These are phyloP conservation scores for Zostera marina DNA, from an alignment of 116 monocot genomes.

Conservation along the genomic window DNA sequence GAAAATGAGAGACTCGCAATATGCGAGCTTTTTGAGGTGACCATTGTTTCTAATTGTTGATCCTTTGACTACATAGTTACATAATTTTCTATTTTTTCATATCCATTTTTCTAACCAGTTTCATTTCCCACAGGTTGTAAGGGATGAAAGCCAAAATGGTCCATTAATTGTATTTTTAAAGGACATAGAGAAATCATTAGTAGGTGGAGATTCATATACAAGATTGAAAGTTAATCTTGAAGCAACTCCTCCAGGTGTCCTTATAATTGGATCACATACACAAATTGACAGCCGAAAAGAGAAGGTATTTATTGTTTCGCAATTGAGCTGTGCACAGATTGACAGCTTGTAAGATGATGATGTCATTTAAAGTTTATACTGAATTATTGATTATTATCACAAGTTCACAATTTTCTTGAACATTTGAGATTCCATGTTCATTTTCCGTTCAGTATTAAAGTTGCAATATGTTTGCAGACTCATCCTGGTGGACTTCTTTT, in stretches of 20 bases:
- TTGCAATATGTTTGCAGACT: conserved; percentile 38
- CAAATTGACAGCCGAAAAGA: conserved; percentile 80
- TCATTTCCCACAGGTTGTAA: conserved; percentile 27
- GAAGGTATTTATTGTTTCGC: conserved; percentile 32
- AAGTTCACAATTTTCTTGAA: background rate
- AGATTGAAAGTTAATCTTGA: conserved; percentile 45
- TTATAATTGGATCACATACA: conserved; percentile 68
- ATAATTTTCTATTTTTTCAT: background rate
- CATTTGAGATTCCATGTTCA: background rate
- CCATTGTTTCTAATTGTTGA: background rate
- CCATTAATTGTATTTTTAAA: conserved; percentile 54
- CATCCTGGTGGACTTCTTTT: conserved; percentile 98
- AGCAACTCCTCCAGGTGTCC: conserved; percentile 44
- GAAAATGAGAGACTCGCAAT: conserved; percentile 62
- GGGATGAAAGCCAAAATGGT: conserved; percentile 53
- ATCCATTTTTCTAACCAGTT: too few species aligned
- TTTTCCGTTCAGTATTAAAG: background rate
- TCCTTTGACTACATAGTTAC: background rate
- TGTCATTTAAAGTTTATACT: background rate
- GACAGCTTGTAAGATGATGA: background rate
- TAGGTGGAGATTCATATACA: conserved; percentile 41
- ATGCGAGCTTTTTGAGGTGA: conserved; percentile 66
- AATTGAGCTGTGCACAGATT: background rate
- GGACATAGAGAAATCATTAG: conserved; percentile 59
- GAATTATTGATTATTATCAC: background rate